These are phyloP conservation scores for Aspergillus saccharolyticus DNA, from an alignment of 495 filamentous ascomycete genomes.

Conservation along the genomic window DNA sequence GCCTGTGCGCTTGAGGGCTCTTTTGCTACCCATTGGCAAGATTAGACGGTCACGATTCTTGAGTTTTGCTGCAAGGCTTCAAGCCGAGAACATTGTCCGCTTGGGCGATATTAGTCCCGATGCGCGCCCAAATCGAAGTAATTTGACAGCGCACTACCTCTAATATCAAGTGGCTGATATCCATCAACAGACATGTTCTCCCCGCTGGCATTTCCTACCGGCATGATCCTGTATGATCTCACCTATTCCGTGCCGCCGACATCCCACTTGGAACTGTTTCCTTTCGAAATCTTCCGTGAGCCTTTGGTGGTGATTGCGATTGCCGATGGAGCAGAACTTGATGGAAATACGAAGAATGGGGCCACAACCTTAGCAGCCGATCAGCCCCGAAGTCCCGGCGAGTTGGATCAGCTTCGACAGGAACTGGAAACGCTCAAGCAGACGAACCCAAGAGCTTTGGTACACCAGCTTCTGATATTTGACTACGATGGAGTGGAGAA, in stretches of 20 bases:
- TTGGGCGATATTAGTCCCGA: slow-evolving; percentile 90
- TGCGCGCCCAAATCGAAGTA: slow-evolving; percentile 82
- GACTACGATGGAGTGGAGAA: slow-evolving; percentile 51
- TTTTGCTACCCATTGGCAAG: slow-evolving; percentile 78
- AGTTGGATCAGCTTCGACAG: slow-evolving; percentile 59
- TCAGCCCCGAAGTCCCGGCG: slow-evolving; percentile 33
- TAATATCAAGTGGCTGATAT: slow-evolving; percentile 24
- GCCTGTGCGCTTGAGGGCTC: slow-evolving; percentile 78
- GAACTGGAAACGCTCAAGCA: slow-evolving; percentile 54
- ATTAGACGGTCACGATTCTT: slow-evolving; percentile 79
- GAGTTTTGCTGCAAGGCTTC: slow-evolving; percentile 70
- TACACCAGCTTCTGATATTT: slow-evolving; percentile 75
- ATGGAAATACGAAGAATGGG: slow-evolving; percentile 32
- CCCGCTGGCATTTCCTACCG: slow-evolving; percentile 83
- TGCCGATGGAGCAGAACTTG: slow-evolving; percentile 63
- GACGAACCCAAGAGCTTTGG: slow-evolving; percentile 66
- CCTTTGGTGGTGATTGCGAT: slow-evolving; percentile 75
- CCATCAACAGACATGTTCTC: slow-evolving; percentile 79
- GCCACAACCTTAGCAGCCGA: slow-evolving; percentile 7
- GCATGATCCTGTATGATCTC: slow-evolving; percentile 85
- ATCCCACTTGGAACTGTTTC: slow-evolving; percentile 71
- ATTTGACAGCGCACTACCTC: slow-evolving; percentile 17
- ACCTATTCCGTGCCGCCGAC: slow-evolving; percentile 71
- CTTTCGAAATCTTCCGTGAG: slow-evolving; percentile 81
- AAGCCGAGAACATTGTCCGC: slow-evolving; percentile 75